A percentile compares a stretch with the other conserved stretches of the same genome.
phyloP scores from a whole-genome alignment of 768 basidiomycete genomes.

The Boletus rufocinnamomeus region DNA sequence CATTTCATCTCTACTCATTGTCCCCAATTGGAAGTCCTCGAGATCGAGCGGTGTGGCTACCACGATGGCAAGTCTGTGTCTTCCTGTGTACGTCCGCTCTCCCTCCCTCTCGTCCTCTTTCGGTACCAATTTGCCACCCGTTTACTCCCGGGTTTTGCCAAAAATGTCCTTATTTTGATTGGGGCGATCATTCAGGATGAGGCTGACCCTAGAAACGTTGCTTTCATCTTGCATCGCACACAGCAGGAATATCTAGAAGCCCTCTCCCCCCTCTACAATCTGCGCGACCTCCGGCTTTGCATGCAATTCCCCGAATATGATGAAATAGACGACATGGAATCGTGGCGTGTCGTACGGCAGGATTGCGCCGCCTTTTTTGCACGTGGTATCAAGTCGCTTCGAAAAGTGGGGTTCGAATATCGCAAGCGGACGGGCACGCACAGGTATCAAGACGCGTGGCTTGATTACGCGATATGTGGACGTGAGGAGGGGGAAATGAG shows the following conservation, averaged over 20 bases:
- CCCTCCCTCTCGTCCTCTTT: slow-evolving; percentile 14
- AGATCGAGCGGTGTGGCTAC: slow-evolving; percentile 39
- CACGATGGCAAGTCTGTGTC: slow-evolving; percentile 40
- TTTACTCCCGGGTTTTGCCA: slow-evolving; percentile 17
- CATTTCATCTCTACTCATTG: slow-evolving; percentile 30
- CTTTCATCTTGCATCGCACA: slow-evolving; percentile 28
- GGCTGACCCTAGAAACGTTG: slow-evolving; percentile 34
- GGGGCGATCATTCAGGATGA: slow-evolving; percentile 25
- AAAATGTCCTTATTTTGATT: slow-evolving; percentile 25
- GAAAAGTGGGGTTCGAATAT: slow-evolving; percentile 38
- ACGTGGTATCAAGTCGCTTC: slow-evolving; percentile 34
- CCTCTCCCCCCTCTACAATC: slow-evolving; percentile 28
- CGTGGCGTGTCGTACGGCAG: slow-evolving; percentile 32
- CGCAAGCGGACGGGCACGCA: slow-evolving; percentile 40
- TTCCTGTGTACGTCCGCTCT: slow-evolving; percentile 35
- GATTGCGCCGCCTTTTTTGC: slow-evolving; percentile 35
- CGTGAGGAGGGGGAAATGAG: slow-evolving; percentile 23
- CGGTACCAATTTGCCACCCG: slow-evolving; percentile 9
- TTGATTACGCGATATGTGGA: slow-evolving; percentile 33
- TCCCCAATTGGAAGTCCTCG: slow-evolving; percentile 35
- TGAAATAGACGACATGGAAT: slow-evolving; percentile 33
- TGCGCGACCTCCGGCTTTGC: slow-evolving; percentile 37
- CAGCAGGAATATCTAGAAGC: slow-evolving; percentile 40
- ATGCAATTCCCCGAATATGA: slow-evolving; percentile 40
- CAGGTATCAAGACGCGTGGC: slow-evolving; percentile 39